Conservation (phyloP, 75 land plant species). For the Gnetum montanum region DNA sequence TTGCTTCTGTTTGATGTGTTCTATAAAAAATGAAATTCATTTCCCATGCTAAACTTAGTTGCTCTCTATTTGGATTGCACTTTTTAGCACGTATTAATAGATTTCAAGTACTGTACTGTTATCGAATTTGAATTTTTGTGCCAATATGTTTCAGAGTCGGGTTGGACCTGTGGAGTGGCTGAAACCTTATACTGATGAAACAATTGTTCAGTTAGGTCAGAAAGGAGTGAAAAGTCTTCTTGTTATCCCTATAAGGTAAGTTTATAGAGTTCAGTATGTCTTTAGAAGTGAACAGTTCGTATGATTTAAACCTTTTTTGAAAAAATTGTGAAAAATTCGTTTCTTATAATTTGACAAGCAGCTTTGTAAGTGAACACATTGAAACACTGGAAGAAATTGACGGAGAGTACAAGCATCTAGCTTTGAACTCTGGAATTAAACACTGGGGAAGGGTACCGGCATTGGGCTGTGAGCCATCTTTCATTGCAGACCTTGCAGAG, state of each 20-base stretch:
- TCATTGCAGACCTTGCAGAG: conserved; percentile 80
- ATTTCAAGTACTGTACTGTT: too few species aligned
- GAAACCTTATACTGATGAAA: conserved; percentile 88
- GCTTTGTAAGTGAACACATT: conserved; percentile 92
- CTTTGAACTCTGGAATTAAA: conserved; percentile 73
- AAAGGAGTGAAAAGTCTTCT: conserved; percentile 75
- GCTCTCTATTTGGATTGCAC: too few species aligned
- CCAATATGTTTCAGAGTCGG: conserved; percentile 46
- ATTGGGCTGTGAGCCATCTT: conserved; percentile 53
- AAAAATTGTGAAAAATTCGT: background rate
- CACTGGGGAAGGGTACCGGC: conserved; percentile 94
- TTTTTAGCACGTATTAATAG: too few species aligned
- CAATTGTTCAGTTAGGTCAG: conserved; percentile 69
- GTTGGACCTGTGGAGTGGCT: conserved; percentile 94
- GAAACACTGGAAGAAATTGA: conserved; percentile 89
- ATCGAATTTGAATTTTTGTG: background rate
- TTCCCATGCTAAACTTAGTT: too few species aligned
- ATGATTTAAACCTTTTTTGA: background rate
- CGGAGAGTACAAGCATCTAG: conserved; percentile 75
- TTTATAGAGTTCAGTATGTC: too few species aligned
- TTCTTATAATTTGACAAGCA: conserved; percentile 18
- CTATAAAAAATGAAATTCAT: too few species aligned
- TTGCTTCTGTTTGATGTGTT: too few species aligned
- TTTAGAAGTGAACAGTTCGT: too few species aligned
- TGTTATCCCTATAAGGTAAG: conserved; percentile 79